phyloP scores from a whole-genome alignment of 2,329 filamentous ascomycete species.

The Beauveria sp. region DNA sequence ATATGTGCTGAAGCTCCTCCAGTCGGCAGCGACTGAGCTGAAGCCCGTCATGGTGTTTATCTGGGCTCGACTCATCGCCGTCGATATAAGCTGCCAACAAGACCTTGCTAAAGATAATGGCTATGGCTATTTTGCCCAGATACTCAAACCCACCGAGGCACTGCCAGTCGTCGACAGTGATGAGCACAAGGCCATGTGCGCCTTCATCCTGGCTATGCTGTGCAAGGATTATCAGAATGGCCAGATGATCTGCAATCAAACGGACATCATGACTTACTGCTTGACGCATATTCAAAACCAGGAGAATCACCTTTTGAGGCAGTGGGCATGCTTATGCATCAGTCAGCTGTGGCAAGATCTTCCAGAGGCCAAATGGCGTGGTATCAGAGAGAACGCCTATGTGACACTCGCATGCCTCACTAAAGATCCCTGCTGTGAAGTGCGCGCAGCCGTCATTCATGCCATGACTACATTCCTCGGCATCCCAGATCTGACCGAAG shows the following conservation, averaged over 20 bases:
- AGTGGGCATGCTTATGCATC: constrained; percentile 93
- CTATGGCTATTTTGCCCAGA: constrained; percentile 92
- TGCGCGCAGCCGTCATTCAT: constrained; percentile 86
- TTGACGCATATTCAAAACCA: constrained; percentile 75
- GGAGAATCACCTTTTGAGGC: constrained; percentile 79
- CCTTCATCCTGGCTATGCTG: constrained; percentile 94
- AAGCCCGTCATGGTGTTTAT: constrained; percentile 99
- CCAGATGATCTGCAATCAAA: constrained; percentile 83
- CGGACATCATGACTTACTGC: constrained; percentile 84
- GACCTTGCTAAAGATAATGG: constrained; percentile 95
- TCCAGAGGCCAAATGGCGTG: constrained; percentile 89
- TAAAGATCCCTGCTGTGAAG: constrained; percentile 83
- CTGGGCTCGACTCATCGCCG: constrained; percentile 91
- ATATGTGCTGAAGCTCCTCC: constrained; percentile 93
- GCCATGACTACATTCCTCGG: constrained; percentile 91
- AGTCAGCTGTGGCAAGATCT: constrained; percentile 91
- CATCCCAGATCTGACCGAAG: constrained; percentile 84
- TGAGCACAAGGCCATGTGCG: constrained; percentile 98
- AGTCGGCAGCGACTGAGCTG: constrained; percentile 87
- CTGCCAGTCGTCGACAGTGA: constrained; percentile 82
- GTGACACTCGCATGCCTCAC: constrained; percentile 71
- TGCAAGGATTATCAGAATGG: constrained; percentile 92
- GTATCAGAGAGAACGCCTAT: constrained; percentile 82
- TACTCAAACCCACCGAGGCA: constrained; percentile 74
- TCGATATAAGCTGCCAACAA: constrained; percentile 87